phyloP scores from a whole-genome alignment of 306 rosid genomes.

The Glycine latifolia region DNA sequence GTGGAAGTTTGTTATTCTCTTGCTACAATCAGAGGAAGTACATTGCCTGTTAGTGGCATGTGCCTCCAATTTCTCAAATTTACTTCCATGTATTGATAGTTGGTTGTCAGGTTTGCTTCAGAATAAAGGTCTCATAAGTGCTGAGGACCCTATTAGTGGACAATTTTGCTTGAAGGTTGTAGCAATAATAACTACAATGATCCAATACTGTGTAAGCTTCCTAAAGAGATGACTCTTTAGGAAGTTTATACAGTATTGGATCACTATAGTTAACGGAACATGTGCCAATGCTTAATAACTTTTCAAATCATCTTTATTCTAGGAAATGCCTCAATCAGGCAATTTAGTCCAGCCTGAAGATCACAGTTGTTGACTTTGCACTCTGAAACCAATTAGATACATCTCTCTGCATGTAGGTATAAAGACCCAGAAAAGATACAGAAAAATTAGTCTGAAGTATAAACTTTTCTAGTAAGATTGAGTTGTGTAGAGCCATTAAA shows the following conservation, averaged over 20 bases:
- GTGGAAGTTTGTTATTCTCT: background rate
- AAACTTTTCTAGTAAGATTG: background rate
- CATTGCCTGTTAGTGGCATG: background rate
- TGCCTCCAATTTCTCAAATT: conserved; percentile 2
- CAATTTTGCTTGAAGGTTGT: conserved; percentile 23
- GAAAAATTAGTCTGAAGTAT: background rate
- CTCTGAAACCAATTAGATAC: background rate
- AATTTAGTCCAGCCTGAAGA: background rate
- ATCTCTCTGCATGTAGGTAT: background rate
- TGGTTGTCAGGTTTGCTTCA: conserved; percentile 12
- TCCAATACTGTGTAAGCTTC: background rate
- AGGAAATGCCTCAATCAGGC: background rate
- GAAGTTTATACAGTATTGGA: too few species aligned
- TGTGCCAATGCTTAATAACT: background rate
- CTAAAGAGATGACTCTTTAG: too few species aligned
- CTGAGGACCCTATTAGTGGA: background rate
- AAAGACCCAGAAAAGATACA: background rate
- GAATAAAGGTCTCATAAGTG: conserved; percentile 1
- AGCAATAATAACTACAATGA: background rate
- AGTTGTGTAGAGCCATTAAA: background rate
- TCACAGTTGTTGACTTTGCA: conserved; percentile 1
- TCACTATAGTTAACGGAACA: background rate
- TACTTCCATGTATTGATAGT: background rate
- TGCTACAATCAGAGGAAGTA: background rate
- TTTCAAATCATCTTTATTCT: background rate